phyloP scores from a whole-genome alignment of 345 rosid species.

The Geranium brycei region DNA sequence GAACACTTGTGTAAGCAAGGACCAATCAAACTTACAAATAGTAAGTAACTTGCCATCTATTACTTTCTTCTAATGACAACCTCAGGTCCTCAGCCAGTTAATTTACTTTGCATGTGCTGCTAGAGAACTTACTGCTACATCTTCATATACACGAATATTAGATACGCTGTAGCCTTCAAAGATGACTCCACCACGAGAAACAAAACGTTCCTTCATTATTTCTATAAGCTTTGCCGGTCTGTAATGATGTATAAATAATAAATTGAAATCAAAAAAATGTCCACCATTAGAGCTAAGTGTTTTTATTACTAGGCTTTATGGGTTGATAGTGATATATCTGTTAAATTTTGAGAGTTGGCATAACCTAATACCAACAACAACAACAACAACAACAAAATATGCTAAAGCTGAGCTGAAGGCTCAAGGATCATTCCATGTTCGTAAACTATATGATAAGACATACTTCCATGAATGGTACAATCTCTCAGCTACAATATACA shows the following conservation, averaged over 20 bases:
- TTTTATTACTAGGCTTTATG: neutral
- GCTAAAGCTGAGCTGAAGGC: no score
- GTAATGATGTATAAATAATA: slow-evolving; percentile 12
- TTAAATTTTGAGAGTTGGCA: no score
- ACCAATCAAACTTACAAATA: no score
- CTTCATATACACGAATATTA: slow-evolving; percentile 41
- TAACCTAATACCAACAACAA: no score
- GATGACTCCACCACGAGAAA: slow-evolving; percentile 72
- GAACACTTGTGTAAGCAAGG: neutral
- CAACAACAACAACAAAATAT: no score
- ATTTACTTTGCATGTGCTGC: slow-evolving; percentile 3
- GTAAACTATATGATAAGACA: no score
- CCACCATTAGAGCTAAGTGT: neutral
- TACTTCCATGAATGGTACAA: no score
- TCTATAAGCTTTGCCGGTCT: slow-evolving; percentile 87
- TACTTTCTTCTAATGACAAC: neutral
- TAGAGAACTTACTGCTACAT: slow-evolving; percentile 56
- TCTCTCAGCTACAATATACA: no score
- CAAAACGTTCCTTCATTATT: slow-evolving; percentile 57
- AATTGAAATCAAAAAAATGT: slow-evolving; percentile 3
- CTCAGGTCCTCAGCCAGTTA: neutral
- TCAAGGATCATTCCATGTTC: no score
- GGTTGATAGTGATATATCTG: neutral
- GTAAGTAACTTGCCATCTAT: no score
- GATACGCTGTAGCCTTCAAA: slow-evolving; percentile 66